phyloP scores from a whole-genome alignment of 495 filamentous ascomycete species.

The Acidomyces sp. region DNA sequence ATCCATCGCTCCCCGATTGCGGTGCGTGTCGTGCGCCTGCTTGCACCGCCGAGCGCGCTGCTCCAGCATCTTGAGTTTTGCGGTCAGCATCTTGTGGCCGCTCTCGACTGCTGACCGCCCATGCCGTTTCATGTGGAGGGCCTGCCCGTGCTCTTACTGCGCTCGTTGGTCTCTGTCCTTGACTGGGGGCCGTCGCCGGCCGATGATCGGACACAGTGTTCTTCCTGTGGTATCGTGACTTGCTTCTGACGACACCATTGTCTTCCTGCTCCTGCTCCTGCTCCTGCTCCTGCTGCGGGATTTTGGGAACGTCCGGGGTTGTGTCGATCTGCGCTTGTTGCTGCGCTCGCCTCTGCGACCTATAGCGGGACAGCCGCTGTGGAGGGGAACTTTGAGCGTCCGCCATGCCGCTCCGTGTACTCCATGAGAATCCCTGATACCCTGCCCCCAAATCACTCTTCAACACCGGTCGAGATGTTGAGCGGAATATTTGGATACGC shows the following conservation, averaged over 20 bases:
- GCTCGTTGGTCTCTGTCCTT: constrained; percentile 3
- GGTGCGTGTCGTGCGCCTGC: too few relatives aligned
- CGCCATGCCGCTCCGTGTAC: constrained; percentile 5
- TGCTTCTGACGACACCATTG: constrained; percentile 21
- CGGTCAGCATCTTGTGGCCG: too few relatives aligned
- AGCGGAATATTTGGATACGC: too few relatives aligned
- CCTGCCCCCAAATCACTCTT: too few relatives aligned
- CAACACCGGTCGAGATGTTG: too few relatives aligned
- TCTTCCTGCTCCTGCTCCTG: constrained; percentile 2
- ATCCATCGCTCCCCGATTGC: too few relatives aligned
- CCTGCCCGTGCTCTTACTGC: background rate
- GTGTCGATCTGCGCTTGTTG: background rate
- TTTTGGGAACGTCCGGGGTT: background rate
- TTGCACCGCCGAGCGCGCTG: too few relatives aligned
- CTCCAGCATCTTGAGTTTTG: too few relatives aligned
- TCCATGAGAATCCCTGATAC: too few relatives aligned
- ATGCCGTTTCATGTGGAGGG: background rate
- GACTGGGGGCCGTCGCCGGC: constrained; percentile 5
- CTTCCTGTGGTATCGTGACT: constrained; percentile 28
- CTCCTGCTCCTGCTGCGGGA: background rate
- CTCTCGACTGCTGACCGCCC: background rate
- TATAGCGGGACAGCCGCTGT: constrained; percentile 6
- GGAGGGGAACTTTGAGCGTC: constrained; percentile 8
- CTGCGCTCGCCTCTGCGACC: constrained; percentile 11
- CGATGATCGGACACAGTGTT: constrained; percentile 6